A percentile compares a stretch with the other conserved stretches of the same genome.
Evolutionary conservation across 139 green algal genomes (phyloP).

Genomic region (Yamagishiella unicocca): DNA sequence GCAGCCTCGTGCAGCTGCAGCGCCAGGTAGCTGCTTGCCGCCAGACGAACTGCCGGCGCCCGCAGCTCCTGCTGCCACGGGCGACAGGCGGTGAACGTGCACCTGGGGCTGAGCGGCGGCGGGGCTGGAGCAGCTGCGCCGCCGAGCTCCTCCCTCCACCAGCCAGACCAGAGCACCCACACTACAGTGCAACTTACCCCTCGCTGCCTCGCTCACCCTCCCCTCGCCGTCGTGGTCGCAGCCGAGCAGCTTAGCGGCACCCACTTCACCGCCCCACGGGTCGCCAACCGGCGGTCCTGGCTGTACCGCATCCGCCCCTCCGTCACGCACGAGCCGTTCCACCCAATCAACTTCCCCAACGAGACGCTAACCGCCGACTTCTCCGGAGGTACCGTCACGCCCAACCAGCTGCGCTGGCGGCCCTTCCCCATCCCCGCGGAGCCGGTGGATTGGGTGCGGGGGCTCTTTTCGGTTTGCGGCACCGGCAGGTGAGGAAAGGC

Average conservation of each 20-base stretch:
- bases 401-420: conserved; percentile 94
- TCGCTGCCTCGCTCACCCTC: neutral
- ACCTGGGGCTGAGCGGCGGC: too few species aligned
- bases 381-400: conserved; percentile 72
- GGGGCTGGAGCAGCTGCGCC: too few species aligned
- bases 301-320: conserved; percentile 94
- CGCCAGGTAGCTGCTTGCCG: too few species aligned
- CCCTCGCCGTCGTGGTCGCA: neutral
- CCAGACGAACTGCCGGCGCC: too few species aligned
- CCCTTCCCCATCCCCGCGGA: conserved; percentile 78
- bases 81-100: too few species aligned
- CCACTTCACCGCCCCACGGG: conserved; percentile 92
- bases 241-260: conserved; percentile 94
- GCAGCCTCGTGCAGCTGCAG: too few species aligned
- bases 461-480: conserved; percentile 90
- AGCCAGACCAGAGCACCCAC: too few species aligned
- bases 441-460: conserved; percentile 86
- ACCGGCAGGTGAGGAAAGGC: conserved; percentile 73
- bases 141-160: too few species aligned
- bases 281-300: conserved; percentile 78
- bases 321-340: conserved; percentile 85
- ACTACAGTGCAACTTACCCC: too few species aligned
- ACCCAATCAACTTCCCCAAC: conserved; percentile 77
- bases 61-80: too few species aligned
- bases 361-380: conserved; percentile 81